These are phyloP conservation scores for Fusarium odoratissimum DNA, from an alignment of 2,329 filamentous ascomycete species.

Conservation along the genomic window DNA sequence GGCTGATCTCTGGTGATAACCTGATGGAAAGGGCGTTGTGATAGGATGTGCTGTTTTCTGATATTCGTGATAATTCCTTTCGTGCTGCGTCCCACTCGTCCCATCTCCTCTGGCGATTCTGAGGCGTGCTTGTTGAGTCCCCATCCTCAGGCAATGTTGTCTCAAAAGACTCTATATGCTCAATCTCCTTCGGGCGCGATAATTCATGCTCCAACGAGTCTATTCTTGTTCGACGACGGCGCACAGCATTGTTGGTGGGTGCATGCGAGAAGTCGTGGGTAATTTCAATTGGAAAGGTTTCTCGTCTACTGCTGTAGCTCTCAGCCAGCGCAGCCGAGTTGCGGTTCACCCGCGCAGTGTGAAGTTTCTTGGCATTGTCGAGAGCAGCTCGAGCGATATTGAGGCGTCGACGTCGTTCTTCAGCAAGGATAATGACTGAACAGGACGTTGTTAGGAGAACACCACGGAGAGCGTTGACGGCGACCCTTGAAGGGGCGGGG, in stretches of 20 bases:
- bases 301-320: constrained; percentile 39
- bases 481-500: constrained; percentile 66
- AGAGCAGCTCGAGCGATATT: constrained; percentile 62
- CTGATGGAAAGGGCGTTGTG: constrained; percentile 31
- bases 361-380: constrained; percentile 65
- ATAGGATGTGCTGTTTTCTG: constrained; percentile 22
- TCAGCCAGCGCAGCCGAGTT: constrained; percentile 46
- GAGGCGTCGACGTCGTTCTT: constrained; percentile 67
- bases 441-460: constrained; percentile 68
- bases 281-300: constrained; percentile 40
- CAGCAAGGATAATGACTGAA: constrained; percentile 65
- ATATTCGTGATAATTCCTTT: constrained; percentile 41
- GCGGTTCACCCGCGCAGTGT: constrained; percentile 51
- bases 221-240: constrained; percentile 45
- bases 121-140: constrained; percentile 1
- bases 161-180: constrained; percentile 17
- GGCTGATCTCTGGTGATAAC: constrained; percentile 22
- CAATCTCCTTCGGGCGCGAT: background rate
- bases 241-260: constrained; percentile 41
- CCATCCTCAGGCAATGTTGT: constrained; percentile 1
- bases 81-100: constrained; percentile 43
- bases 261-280: constrained; percentile 42
- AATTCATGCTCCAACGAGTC: constrained; percentile 2
- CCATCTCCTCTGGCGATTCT: constrained; percentile 36
- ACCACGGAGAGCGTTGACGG: constrained; percentile 66